phyloP scores from a whole-genome alignment of 371 early-diverging fungal species.

The Funneliformis caledonium region DNA sequence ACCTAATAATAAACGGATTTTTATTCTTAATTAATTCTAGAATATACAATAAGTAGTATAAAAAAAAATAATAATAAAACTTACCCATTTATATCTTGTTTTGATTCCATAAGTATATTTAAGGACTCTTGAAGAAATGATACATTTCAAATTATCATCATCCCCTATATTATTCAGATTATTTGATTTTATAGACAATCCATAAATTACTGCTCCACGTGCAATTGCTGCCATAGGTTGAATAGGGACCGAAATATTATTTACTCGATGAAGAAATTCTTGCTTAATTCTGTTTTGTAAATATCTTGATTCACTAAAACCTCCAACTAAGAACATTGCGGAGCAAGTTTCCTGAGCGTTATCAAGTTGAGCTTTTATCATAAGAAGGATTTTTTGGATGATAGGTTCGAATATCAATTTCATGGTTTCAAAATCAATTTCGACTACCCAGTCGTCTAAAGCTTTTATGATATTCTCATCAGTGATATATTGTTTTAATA shows the following conservation, averaged over 20 bases:
- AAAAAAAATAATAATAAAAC: too few species aligned
- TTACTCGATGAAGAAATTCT: constrained; percentile 45
- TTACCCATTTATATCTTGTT: not conserved
- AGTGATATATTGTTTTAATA: not conserved
- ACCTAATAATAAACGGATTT: not conserved
- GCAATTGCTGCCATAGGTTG: constrained; percentile 4
- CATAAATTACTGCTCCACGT: constrained; percentile 47
- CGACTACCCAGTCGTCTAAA: constrained; percentile 28
- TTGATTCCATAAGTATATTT: constrained; percentile 29
- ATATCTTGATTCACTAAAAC: constrained; percentile 56
- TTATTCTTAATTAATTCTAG: too few species aligned
- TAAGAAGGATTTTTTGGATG: constrained; percentile 19
- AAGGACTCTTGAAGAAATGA: not conserved
- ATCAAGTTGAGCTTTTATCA: constrained; percentile 37
- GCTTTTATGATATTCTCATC: not conserved
- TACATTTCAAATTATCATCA: not conserved
- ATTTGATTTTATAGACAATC: constrained; percentile 41
- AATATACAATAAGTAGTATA: too few species aligned
- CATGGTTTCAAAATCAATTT: constrained; percentile 12
- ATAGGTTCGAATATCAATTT: constrained; percentile 41
- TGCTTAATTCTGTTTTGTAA: constrained; percentile 50
- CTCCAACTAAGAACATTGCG: constrained; percentile 58
- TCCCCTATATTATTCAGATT: constrained; percentile 11
- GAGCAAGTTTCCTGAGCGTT: constrained; percentile 34
- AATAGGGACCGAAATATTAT: constrained; percentile 26